A percentile compares a stretch with the other conserved stretches of the same genome.
phyloP scores from a whole-genome alignment of 2,329 filamentous ascomycete species.

The Trichophaea hybrida region DNA sequence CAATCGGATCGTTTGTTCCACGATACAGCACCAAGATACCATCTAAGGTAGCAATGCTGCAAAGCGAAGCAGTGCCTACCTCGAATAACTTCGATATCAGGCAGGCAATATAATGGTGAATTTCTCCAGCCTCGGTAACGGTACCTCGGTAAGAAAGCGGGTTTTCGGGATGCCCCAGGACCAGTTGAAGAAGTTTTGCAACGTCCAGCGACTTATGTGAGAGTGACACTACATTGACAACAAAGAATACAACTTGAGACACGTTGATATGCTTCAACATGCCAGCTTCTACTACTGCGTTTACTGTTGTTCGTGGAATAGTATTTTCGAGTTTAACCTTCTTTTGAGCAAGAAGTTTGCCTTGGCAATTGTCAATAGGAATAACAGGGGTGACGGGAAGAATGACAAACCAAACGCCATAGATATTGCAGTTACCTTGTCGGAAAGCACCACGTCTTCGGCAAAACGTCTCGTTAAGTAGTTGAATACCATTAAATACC shows the following conservation, averaged over 20 bases:
- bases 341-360: constrained; percentile 5
- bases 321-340: constrained; percentile 11
- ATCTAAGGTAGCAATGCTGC: constrained; percentile 25
- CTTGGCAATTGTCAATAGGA: neutral
- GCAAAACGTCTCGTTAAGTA: constrained; percentile 23
- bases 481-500: constrained; percentile 20
- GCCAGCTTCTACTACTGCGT: constrained; percentile 21
- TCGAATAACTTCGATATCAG: constrained; percentile 24
- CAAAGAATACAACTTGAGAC: constrained; percentile 20
- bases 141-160: neutral
- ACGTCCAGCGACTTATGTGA: constrained; percentile 18
- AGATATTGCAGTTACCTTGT: constrained; percentile 11
- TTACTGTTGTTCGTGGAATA: constrained; percentile 17
- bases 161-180: constrained; percentile 2
- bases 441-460: constrained; percentile 15
- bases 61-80: constrained; percentile 17
- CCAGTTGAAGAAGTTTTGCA: constrained; percentile 17
- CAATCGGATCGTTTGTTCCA: constrained; percentile 23
- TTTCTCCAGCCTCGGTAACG: neutral
- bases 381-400: neutral
- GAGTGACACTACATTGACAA: constrained; percentile 13
- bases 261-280: constrained; percentile 18
- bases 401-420: constrained; percentile 15
- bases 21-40: constrained; percentile 23
- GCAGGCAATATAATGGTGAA: constrained; percentile 12